Evolutionary conservation across 2,329 filamentous ascomycete genomes (phyloP).

Genomic region (Ascomycota sp.): DNA sequence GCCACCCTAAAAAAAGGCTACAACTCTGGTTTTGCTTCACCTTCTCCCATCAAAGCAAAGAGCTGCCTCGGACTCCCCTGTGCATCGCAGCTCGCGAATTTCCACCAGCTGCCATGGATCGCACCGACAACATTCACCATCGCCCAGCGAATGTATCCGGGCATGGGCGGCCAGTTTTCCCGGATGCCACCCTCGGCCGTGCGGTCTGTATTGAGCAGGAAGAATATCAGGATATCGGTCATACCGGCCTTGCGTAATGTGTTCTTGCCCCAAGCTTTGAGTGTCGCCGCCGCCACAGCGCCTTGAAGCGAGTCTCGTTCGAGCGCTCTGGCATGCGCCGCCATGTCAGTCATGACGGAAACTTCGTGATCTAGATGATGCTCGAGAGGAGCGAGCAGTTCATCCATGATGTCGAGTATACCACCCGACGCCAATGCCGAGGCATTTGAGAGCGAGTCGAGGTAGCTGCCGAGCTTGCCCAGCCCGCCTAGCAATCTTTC

Average conservation of each 20-base stretch:
- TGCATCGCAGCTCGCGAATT: conserved; percentile 40
- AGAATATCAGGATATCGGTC: conserved; percentile 41
- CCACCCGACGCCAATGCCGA: conserved; percentile 21
- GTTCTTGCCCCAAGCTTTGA: conserved; percentile 41
- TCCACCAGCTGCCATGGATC: conserved; percentile 38
- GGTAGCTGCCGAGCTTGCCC: conserved; percentile 29
- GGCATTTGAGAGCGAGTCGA: conserved; percentile 19
- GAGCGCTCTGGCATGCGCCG: conserved; percentile 29
- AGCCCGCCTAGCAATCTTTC: conserved; percentile 31
- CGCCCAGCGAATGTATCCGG: conserved; percentile 35
- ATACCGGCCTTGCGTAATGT: conserved; percentile 40
- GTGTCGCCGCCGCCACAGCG: conserved; percentile 24
- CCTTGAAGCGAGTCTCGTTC: conserved; percentile 22
- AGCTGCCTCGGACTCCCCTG: conserved; percentile 30
- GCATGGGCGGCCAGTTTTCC: conserved; percentile 45
- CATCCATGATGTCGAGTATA: conserved; percentile 27
- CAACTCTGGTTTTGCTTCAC: conserved; percentile 1
- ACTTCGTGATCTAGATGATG: conserved; percentile 36
- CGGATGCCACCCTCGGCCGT: conserved; percentile 38
- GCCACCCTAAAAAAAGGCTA: background rate
- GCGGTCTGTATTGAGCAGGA: conserved; percentile 40
- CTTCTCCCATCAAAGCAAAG: conserved; percentile 19
- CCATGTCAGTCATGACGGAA: conserved; percentile 25
- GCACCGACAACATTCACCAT: conserved; percentile 36
- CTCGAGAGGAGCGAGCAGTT: conserved; percentile 29